These are phyloP conservation scores for Fusarium incarnatum DNA, from an alignment of 2,329 filamentous ascomycete genomes.

Conservation along the genomic window DNA sequence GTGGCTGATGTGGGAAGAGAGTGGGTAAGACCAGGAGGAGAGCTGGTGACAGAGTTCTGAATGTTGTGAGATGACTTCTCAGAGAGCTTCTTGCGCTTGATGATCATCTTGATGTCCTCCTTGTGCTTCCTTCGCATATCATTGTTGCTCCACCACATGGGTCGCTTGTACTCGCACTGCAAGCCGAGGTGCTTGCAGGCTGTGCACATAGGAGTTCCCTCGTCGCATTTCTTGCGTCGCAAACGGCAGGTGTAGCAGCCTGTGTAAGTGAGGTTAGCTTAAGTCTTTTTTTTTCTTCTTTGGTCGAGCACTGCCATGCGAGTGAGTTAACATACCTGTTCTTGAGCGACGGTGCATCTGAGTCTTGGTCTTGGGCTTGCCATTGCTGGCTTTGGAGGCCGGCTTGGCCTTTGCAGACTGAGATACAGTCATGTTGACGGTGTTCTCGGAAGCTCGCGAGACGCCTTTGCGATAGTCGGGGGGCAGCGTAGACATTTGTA, in stretches of 20 bases:
- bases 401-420: slow-evolving; percentile 69
- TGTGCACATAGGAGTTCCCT: slow-evolving; percentile 70
- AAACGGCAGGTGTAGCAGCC: slow-evolving; percentile 77
- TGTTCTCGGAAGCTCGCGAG: slow-evolving; percentile 59
- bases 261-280: slow-evolving; percentile 46
- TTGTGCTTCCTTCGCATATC: slow-evolving; percentile 88
- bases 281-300: background rate
- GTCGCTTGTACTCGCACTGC: slow-evolving; percentile 94
- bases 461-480: slow-evolving; percentile 67
- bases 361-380: slow-evolving; percentile 73
- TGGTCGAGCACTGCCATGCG: slow-evolving; percentile 39
- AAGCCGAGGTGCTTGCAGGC: slow-evolving; percentile 81
- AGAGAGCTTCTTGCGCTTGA: slow-evolving; percentile 94
- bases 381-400: slow-evolving; percentile 65
- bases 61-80: slow-evolving; percentile 79
- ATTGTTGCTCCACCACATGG: slow-evolving; percentile 97
- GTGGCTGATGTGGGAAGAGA: slow-evolving; percentile 84
- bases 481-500: slow-evolving; percentile 74
- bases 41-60: slow-evolving; percentile 66
- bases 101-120: slow-evolving; percentile 95
- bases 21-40: slow-evolving; percentile 82
- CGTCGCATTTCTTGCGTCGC: slow-evolving; percentile 76
- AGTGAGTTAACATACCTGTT: slow-evolving; percentile 77
- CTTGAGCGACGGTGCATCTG: slow-evolving; percentile 95
- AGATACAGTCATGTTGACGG: slow-evolving; percentile 71